Base-by-base conservation (phyloP, 345 rosid genomes). In the Erysimum cheiranthoides region DNA sequence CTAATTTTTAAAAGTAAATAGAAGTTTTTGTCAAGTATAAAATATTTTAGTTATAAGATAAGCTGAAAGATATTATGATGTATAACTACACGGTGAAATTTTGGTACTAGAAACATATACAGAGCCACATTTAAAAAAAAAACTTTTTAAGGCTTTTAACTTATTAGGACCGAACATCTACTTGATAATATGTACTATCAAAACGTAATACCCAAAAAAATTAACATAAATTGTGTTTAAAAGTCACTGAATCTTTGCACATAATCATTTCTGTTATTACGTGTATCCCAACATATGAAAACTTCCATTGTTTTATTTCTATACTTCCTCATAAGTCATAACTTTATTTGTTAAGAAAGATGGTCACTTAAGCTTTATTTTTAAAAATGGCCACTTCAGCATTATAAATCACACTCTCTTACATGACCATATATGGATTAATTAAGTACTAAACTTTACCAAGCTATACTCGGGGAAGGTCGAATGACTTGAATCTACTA, bases 381-480 rank as follows among this genome's bases (percentile, higher is more conserved):
- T 5, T 2, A 10, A 8, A 27, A 47, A 40, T 27, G 50, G 21
- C 8, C 25, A 63, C 14, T 2, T 53, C n/a, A 52, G 51, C 10
- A 43, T 28, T 28, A 52, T 25, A 56, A 53, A 38, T 13, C 30
- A 47, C 25, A 35, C 17, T 36, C 2, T 50, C 25, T 12, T 35
- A 39, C 49, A 40, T 16, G 64, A 16, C n/a, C n/a, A n/a, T n/a
- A n/a, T 8, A 10, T 16, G 70, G 52, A 16, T 66, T 36, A 66
- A 47, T 49, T 49, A 17, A 16, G 4, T 66, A 45, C 16, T 46
- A 65, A 65, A 17, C 18, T 0, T 21, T 13, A 52, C 2, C 11
- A 51, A 50, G 35, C 71, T 67, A 10, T 35, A 65, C 21, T 35
- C 17, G 60, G 71, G 60, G 71, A 21, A 50, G 60, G 60, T 52